Base-by-base conservation (phyloP, 2,329 filamentous ascomycete genomes). In the Decorospora gaudefroyi region DNA sequence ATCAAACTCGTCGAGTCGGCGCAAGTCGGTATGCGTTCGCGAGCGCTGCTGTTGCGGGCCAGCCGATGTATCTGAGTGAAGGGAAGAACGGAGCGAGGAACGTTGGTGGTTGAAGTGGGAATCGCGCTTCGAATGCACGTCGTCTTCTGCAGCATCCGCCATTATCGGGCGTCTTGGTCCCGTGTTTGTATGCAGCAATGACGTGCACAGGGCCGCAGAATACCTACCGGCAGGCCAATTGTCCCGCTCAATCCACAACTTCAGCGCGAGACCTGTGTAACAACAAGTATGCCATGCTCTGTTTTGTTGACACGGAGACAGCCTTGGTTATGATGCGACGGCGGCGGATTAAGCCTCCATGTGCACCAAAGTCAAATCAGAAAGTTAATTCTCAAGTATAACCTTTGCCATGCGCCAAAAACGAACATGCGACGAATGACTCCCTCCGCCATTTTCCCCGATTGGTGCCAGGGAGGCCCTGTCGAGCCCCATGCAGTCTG, bases 51-150 rank as follows among this genome's bases (percentile, higher is more conserved):
- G 36, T 17, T 34, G 53, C 11, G 55, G 46, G 37, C 45, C 52
- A 13, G 49, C 42, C 2, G 59, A 59, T 4, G 26, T 41, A 11
- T 42, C 45, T 10, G 49, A 59, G 15, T 37, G 27, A 6, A 41
- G 31, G 5, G 38, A 49, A 37, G 57, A 61, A 31, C 47, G 62
- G 32, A 57, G 40, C 3, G 64, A 67, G 3, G 68, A 68, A 50
- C 65, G 65, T 51, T 70, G 67, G 38, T 66, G 61, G 52, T 62
- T 64, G 55, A 62, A 70, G 46, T 69, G 61, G 28, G 47, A 55
- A 6, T 63, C 55, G 53, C 65, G 63, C 42, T 48, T 55, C 10
- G 55, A 53, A 4, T 31, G 32, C 6, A 53, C 42, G 15, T 57
- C 56, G 22, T 67, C 58, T 21, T 67, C 61, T 26, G 28, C 37